Conservation (phyloP, 495 filamentous ascomycete species). For the Tuber microsphaerosporum region DNA sequence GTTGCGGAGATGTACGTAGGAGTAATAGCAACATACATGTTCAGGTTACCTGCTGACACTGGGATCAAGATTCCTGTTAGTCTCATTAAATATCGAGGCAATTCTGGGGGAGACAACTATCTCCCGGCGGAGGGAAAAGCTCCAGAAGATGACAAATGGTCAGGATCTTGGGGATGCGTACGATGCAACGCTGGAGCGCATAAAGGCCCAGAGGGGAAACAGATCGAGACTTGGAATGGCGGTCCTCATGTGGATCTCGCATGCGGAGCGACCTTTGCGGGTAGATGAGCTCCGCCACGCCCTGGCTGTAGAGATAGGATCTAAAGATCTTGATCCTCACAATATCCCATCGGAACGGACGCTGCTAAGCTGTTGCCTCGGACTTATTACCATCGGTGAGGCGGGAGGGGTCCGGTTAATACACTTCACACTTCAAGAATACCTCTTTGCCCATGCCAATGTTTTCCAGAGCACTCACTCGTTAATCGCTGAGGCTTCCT, state of each 20-base stretch:
- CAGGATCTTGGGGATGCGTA: background rate
- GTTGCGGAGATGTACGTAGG: background rate
- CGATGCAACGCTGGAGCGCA: background rate
- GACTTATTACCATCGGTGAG: conserved; percentile 19
- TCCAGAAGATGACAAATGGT: background rate
- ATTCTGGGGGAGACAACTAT: background rate
- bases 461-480: background rate
- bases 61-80: background rate
- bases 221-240: background rate
- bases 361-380: conserved; percentile 14
- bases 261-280: background rate
- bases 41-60: background rate
- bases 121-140: background rate
- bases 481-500: background rate
- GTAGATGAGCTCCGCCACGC: background rate
- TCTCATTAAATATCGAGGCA: conserved; percentile 1
- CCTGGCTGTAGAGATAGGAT: background rate
- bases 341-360: background rate
- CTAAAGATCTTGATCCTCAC: background rate
- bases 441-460: conserved; percentile 9
- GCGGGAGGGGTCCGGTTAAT: conserved; percentile 13
- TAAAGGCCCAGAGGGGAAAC: background rate
- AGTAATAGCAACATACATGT: background rate
- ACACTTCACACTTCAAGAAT: conserved; percentile 28
- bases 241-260: background rate